Evolutionary conservation across 768 basidiomycete species (phyloP).

Genomic region (Calocybe gangraenosa): DNA sequence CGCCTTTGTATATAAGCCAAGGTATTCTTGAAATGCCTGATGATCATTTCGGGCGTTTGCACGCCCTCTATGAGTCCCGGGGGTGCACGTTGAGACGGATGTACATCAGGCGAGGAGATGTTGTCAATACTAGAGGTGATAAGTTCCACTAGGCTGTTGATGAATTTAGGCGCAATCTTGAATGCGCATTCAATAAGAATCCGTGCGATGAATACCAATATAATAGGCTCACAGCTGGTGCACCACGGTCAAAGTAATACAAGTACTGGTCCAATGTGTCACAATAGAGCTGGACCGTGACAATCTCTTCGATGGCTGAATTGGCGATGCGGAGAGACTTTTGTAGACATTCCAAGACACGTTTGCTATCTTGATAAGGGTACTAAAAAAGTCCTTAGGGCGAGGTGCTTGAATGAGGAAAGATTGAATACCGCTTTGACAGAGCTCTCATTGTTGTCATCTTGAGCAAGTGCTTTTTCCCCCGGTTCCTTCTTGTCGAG

Average conservation of each 20-base stretch:
- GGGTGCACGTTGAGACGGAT: conserved; percentile 83
- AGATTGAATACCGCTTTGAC: conserved; percentile 51
- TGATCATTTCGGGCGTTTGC: conserved; percentile 91
- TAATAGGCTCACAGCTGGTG: conserved; percentile 69
- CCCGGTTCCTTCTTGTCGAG: conserved; percentile 27
- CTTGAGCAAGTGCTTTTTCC: conserved; percentile 35
- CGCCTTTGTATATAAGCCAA: conserved; percentile 75
- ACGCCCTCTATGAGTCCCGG: conserved; percentile 91
- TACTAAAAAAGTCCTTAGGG: conserved; percentile 38
- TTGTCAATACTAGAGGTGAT: conserved; percentile 93
- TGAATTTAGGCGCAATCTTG: conserved; percentile 91
- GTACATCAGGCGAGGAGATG: conserved; percentile 82
- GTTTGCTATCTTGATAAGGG: conserved; percentile 92
- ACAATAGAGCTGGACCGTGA: conserved; percentile 93
- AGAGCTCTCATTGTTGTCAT: conserved; percentile 37
- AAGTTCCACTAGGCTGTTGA: conserved; percentile 93
- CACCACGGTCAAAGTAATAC: conserved; percentile 92
- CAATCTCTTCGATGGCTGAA: conserved; percentile 94
- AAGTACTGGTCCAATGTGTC: conserved; percentile 95
- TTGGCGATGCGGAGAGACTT: conserved; percentile 96
- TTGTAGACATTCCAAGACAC: conserved; percentile 95
- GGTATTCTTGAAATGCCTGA: conserved; percentile 90
- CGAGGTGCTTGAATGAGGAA: background rate
- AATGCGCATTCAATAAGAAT: background rate
- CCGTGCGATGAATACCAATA: background rate